phyloP scores from a whole-genome alignment of 148 eudicot genomes.

The Rheum nobile region DNA sequence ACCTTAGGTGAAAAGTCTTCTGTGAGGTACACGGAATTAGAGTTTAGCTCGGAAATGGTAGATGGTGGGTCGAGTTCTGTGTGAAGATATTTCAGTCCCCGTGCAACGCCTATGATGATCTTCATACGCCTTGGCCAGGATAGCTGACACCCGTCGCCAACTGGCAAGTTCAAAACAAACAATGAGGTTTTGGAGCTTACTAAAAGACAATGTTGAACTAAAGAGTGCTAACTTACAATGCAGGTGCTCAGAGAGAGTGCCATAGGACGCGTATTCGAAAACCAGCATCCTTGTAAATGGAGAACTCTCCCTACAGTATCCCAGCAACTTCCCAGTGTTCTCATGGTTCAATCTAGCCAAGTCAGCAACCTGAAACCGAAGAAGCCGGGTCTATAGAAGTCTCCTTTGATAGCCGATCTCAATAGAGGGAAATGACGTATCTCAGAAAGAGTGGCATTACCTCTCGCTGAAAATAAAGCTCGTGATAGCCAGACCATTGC shows the following conservation, averaged over 20 bases:
- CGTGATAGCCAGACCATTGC: conserved; percentile 83
- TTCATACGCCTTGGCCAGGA: conserved; percentile 96
- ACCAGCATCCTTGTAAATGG: conserved; percentile 93
- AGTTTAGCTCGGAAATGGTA: conserved; percentile 70
- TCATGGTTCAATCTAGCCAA: conserved; percentile 82
- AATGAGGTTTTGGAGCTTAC: neutral
- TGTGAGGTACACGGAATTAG: conserved; percentile 87
- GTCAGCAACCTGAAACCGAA: conserved; percentile 62
- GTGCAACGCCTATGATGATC: conserved; percentile 72
- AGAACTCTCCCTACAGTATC: conserved; percentile 70
- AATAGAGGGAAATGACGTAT: neutral
- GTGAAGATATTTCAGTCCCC: conserved; percentile 80
- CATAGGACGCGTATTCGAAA: conserved; percentile 85
- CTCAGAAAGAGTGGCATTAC: conserved; percentile 18
- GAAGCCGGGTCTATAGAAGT: neutral
- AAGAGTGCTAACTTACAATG: conserved; percentile 55
- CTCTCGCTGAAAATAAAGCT: conserved; percentile 90
- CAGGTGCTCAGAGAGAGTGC: conserved; percentile 83
- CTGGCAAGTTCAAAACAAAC: conserved; percentile 21
- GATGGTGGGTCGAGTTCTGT: conserved; percentile 85
- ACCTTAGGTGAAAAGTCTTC: conserved; percentile 99
- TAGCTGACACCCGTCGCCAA: conserved; percentile 87
- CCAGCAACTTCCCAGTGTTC: conserved; percentile 70
- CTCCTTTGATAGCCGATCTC: neutral
- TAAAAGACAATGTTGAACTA: neutral